These are phyloP conservation scores for Phytopythium litorale DNA, from an alignment of 352 stramenopile species.

Conservation along the genomic window DNA sequence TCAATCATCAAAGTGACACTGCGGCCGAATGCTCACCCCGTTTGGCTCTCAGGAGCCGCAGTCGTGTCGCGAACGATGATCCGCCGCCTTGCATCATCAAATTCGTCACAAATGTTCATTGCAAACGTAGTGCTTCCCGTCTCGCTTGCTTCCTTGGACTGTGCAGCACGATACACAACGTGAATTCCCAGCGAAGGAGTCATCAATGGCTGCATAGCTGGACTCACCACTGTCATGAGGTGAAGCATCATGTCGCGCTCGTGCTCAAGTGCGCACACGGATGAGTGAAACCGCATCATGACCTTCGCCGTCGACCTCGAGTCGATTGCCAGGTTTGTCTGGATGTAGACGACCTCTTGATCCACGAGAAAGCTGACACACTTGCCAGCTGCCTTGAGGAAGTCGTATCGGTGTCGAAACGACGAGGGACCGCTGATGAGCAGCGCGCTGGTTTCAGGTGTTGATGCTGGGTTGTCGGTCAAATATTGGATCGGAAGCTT, in stretches of 20 bases:
- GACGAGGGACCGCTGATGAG: conserved; percentile 57
- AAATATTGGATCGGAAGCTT: conserved; percentile 71
- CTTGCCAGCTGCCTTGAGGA: conserved; percentile 30
- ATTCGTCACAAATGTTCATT: conserved; percentile 31
- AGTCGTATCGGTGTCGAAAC: conserved; percentile 67
- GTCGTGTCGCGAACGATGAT: conserved; percentile 27
- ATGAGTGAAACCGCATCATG: conserved; percentile 61
- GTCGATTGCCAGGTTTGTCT: conserved; percentile 56
- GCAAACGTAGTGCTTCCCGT: conserved; percentile 19
- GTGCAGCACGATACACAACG: background rate
- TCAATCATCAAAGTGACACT: background rate
- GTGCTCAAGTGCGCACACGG: conserved; percentile 20
- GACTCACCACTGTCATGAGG: conserved; percentile 36
- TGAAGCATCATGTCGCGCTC: conserved; percentile 36
- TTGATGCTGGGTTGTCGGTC: conserved; percentile 52
- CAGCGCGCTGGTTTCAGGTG: conserved; percentile 39
- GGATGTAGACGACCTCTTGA: conserved; percentile 32
- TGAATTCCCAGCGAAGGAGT: background rate
- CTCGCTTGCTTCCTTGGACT: conserved; percentile 3
- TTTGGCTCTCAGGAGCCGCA: conserved; percentile 45
- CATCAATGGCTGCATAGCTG: background rate
- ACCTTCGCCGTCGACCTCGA: conserved; percentile 49
- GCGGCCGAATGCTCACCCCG: conserved; percentile 22
- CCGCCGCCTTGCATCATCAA: conserved; percentile 55
- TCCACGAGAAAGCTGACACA: conserved; percentile 31